phyloP scores from a whole-genome alignment of 305 asterid genomes.

The Solanum hybrid region DNA sequence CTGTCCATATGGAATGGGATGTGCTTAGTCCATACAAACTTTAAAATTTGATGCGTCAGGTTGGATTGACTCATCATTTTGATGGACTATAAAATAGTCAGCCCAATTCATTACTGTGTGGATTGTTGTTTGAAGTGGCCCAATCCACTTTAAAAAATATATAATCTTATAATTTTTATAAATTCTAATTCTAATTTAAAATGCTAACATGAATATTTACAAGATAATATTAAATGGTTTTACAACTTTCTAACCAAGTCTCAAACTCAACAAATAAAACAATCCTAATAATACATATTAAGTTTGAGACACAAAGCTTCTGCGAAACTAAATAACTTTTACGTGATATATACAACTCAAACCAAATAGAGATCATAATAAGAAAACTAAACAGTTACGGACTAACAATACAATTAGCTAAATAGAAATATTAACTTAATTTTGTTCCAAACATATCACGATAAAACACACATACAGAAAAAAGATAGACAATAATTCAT shows the following conservation, averaged over 20 bases:
- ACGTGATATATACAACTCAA: neutral
- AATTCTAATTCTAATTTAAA: neutral
- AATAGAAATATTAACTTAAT: too few relatives aligned
- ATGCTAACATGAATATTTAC: neutral
- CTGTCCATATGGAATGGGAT: neutral
- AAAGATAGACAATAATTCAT: neutral
- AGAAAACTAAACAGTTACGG: too few relatives aligned
- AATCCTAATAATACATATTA: neutral
- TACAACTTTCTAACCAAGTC: neutral
- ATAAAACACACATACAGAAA: neutral
- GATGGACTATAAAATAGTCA: neutral
- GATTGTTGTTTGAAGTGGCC: neutral
- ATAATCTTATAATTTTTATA: too few relatives aligned
- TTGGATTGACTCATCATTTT: neutral
- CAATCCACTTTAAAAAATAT: neutral
- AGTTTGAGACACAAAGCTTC: neutral
- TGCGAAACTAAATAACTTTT: neutral
- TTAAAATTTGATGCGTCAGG: neutral
- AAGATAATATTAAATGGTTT: neutral
- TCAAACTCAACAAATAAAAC: neutral
- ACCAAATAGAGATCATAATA: too few relatives aligned
- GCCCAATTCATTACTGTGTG: neutral
- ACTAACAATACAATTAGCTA: neutral
- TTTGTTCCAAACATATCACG: neutral
- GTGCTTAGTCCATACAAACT: neutral